These are phyloP conservation scores for Xylaria sp. DNA, from an alignment of 2,329 filamentous ascomycete species.

Conservation along the genomic window DNA sequence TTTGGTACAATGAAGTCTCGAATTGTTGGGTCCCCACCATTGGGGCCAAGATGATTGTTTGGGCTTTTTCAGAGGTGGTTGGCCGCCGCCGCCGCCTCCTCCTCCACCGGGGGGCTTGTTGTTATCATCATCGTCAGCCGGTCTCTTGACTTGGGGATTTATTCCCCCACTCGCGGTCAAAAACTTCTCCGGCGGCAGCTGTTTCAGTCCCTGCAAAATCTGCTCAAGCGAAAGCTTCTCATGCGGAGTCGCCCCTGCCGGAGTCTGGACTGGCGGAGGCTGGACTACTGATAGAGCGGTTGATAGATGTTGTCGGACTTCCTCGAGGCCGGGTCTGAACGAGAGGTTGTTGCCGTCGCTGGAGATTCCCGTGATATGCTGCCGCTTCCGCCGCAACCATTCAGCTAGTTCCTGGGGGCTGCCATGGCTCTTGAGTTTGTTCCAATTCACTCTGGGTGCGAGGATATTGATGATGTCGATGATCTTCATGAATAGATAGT, in stretches of 20 bases:
- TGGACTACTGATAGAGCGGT: too few relatives aligned
- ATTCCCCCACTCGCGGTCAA: too few relatives aligned
- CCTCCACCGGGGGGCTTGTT: too few relatives aligned
- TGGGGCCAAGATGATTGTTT: background rate
- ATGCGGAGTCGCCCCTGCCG: too few relatives aligned
- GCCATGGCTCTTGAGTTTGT: background rate
- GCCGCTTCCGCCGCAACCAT: slow-evolving; percentile 12
- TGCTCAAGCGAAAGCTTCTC: too few relatives aligned
- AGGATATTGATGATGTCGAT: background rate
- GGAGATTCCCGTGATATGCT: background rate
- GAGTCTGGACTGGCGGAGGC: too few relatives aligned
- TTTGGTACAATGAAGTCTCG: slow-evolving; percentile 10
- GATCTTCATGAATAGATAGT: slow-evolving; percentile 8
- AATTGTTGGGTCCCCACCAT: slow-evolving; percentile 23
- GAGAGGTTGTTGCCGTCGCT: background rate
- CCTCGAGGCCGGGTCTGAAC: background rate
- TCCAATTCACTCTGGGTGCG: slow-evolving; percentile 14
- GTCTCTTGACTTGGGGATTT: background rate
- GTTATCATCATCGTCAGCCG: background rate
- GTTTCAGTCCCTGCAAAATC: too few relatives aligned
- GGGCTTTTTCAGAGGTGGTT: background rate
- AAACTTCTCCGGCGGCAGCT: too few relatives aligned
- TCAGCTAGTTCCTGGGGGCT: background rate
- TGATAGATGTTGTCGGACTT: too few relatives aligned
- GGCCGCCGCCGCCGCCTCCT: background rate